phyloP scores from a whole-genome alignment of 2,329 filamentous ascomycete species.

The Verticillium albo-atrum region DNA sequence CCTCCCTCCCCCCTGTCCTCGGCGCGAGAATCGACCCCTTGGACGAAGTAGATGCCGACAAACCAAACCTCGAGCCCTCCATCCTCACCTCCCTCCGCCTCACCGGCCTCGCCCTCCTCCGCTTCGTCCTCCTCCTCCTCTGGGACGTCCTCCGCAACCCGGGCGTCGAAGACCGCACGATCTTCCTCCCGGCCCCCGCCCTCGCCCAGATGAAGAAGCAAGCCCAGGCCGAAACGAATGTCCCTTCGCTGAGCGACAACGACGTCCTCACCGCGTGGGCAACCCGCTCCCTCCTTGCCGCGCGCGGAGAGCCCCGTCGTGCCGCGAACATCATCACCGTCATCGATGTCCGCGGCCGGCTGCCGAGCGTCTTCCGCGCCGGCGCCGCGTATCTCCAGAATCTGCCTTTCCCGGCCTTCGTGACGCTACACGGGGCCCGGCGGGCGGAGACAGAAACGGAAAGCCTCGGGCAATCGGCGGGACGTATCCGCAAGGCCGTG shows the following conservation, averaged over 20 bases:
- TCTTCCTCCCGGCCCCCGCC: conserved; percentile 30
- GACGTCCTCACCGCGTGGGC: conserved; percentile 40
- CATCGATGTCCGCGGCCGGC: conserved; percentile 21
- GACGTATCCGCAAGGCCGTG: conserved; percentile 24
- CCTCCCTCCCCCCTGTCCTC: conserved; percentile 28
- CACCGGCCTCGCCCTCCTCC: conserved; percentile 16
- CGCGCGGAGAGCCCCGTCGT: conserved; percentile 11
- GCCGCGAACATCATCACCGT: conserved; percentile 14
- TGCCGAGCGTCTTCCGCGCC: conserved; percentile 11
- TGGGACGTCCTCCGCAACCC: conserved; percentile 24
- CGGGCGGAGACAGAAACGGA: too few species aligned
- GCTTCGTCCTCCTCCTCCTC: conserved; percentile 26
- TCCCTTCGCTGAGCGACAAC: conserved; percentile 37
- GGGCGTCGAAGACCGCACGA: conserved; percentile 23
- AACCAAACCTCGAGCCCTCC: neutral
- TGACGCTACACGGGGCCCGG: conserved; percentile 11
- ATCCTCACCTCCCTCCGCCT: conserved; percentile 12
- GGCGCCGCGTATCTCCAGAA: conserved; percentile 20
- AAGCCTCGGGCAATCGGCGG: too few species aligned
- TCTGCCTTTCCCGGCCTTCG: conserved; percentile 13
- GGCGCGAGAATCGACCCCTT: conserved; percentile 30
- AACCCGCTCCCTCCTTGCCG: conserved; percentile 14
- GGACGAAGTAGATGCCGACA: neutral
- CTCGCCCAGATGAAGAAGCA: conserved; percentile 21
- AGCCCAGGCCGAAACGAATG: conserved; percentile 11